A percentile compares a stretch with the other conserved stretches of the same genome.
Conservation (phyloP, 2,329 filamentous ascomycete species). For the Aspergillus sojae region DNA sequence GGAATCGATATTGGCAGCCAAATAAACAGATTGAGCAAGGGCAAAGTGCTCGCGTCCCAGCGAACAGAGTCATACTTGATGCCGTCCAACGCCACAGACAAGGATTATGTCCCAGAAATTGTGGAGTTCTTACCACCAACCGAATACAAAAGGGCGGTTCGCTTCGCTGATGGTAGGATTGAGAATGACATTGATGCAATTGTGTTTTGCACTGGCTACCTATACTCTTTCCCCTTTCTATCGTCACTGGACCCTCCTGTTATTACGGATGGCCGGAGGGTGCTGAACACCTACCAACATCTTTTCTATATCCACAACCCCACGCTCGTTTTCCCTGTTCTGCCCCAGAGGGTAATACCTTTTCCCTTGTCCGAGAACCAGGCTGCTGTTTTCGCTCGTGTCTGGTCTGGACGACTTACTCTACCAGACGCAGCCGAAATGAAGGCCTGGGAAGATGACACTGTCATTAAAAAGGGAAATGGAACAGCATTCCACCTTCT, state of each 20-base stretch:
- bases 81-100: conserved; percentile 48
- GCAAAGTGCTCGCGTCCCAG: conserved; percentile 67
- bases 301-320: conserved; percentile 75
- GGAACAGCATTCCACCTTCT: conserved; percentile 58
- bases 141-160: conserved; percentile 59
- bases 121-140: conserved; percentile 55
- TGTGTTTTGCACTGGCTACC: conserved; percentile 87
- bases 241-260: conserved; percentile 55
- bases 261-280: conserved; percentile 69
- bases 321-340: conserved; percentile 73
- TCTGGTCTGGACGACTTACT: conserved; percentile 71
- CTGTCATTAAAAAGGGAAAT: conserved; percentile 47
- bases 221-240: conserved; percentile 80
- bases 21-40: conserved; percentile 63
- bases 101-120: conserved; percentile 61
- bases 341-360: conserved; percentile 85
- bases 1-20: conserved; percentile 82
- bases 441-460: conserved; percentile 64
- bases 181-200: conserved; percentile 73
- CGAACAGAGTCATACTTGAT: conserved; percentile 53
- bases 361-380: conserved; percentile 81
- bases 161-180: conserved; percentile 66
- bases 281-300: conserved; percentile 76
- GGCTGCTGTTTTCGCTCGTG: conserved; percentile 72
- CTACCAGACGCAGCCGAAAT: conserved; percentile 69